Evolutionary conservation across 257 asterid species (phyloP).

Genomic region (Nicotiana benthamiana): DNA sequence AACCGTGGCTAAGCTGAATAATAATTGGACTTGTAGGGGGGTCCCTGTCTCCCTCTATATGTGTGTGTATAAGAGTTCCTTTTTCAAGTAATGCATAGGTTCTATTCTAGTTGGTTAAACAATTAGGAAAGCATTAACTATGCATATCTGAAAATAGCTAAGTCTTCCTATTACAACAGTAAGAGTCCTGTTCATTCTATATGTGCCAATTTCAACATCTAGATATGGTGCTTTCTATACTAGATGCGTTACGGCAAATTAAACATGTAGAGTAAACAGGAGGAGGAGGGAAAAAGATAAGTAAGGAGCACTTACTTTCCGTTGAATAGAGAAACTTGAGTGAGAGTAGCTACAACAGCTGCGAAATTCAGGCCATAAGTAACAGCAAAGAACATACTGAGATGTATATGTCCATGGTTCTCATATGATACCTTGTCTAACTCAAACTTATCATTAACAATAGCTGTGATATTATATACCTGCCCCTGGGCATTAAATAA

Average conservation of each 20-base stretch:
- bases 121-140: not conserved
- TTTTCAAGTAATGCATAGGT: not conserved
- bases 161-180: not conserved
- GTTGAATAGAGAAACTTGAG: constrained; percentile 60
- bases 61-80: not conserved
- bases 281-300: not conserved
- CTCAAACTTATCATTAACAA: constrained; percentile 57
- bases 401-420: constrained; percentile 32
- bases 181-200: not conserved
- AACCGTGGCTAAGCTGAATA: not conserved
- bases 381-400: constrained; percentile 45
- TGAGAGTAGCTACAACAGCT: constrained; percentile 41
- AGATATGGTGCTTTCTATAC: not conserved
- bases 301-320: constrained; percentile 47
- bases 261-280: not conserved
- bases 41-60: not conserved
- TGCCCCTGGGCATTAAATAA: constrained; percentile 32
- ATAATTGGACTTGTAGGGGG: not conserved
- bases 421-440: constrained; percentile 35
- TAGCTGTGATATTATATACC: constrained; percentile 34
- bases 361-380: constrained; percentile 67
- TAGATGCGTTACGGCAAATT: not conserved
- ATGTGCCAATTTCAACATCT: not conserved
- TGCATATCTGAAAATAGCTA: not conserved
- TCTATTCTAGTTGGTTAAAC: not conserved